Evolutionary conservation across 306 rosid species (phyloP), one percentile per base, ranked within the genome.

Genomic region (Casuarina equisetifolia): DNA sequence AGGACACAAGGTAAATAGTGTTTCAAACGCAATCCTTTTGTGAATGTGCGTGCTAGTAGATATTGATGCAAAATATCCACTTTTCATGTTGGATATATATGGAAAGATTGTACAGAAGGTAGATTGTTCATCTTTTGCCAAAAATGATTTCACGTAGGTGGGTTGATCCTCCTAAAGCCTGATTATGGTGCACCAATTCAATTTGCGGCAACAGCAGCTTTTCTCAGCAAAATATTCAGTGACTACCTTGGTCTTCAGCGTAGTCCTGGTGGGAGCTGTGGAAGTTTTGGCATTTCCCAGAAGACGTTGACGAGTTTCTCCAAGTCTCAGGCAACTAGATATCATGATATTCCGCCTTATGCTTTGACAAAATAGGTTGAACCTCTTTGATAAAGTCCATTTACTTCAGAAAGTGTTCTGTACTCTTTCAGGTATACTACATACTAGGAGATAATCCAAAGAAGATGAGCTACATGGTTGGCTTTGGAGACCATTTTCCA

Each of bases 381-480:
- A 25, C 0, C 35, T 20, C 17, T 44, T 38, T 12, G 72, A 45
- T 58, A 48, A 48, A 78, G 62, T 62, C 40, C 68, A 25, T 45
- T 76, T 48, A 9, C 54, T 74, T 44, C 9, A 20, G 32, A 25
- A 25, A 25, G 32, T 25, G 32, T 76, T 68, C 1, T 67, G 76
- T 63, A 39, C 16, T 55, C 16, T 45, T 73, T 78, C 77, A 94
- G 96, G 86, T 90, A 67, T 84, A 84, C 82, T 90, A 90, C 84
- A 90, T 91, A 54, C 82, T 91, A 57, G 98, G 98, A 72, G 90
- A 89, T 25, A 94, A 94, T 82, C 97, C 93, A 19, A 81, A 79
- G 88, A 88, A 86, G 83, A 89, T 91, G 88, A 94, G 93, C 84
- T 91, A 91, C 76, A 73, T 94, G 73, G 93, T 89, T 42, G 97